Evolutionary conservation across 495 filamentous ascomycete genomes (phyloP).

Genomic region (Penicillium mononematosum): DNA sequence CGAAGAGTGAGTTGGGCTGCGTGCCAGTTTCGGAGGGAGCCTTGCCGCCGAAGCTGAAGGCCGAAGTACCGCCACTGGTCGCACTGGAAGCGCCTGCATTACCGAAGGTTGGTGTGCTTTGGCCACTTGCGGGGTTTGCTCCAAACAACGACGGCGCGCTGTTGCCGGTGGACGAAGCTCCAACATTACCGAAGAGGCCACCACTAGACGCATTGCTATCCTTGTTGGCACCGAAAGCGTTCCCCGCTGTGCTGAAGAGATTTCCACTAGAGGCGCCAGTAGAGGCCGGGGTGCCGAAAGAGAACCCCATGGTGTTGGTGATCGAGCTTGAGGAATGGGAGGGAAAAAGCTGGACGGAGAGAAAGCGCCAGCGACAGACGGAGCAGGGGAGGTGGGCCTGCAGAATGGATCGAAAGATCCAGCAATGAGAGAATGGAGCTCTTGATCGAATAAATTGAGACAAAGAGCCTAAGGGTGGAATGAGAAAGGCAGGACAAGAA

Average conservation of each 20-base stretch:
- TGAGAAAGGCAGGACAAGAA: constrained; percentile 10
- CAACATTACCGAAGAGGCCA: constrained; percentile 47
- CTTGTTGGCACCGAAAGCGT: constrained; percentile 34
- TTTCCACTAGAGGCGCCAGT: constrained; percentile 35
- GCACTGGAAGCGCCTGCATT: constrained; percentile 22
- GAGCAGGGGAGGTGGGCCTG: constrained; percentile 20
- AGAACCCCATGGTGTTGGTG: constrained; percentile 37
- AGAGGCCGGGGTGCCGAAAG: constrained; percentile 37
- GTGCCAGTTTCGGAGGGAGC: constrained; percentile 27
- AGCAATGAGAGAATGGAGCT: constrained; percentile 10
- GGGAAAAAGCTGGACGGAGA: constrained; percentile 23
- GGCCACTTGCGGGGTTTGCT: constrained; percentile 20
- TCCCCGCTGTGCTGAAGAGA: constrained; percentile 43
- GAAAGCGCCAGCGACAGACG: constrained; percentile 20
- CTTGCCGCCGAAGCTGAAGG: constrained; percentile 46
- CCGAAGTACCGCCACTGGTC: constrained; percentile 26
- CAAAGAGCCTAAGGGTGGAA: constrained; percentile 13
- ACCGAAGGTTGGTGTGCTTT: constrained; percentile 38
- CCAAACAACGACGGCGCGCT: constrained; percentile 40
- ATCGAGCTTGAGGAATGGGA: constrained; percentile 17
- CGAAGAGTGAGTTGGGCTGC: constrained; percentile 32
- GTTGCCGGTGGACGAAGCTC: constrained; percentile 36
- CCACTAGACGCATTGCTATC: constrained; percentile 30
- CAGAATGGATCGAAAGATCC: constrained; percentile 14
- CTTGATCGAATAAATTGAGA: constrained; percentile 3